These are phyloP conservation scores for Casuarina equisetifolia DNA, from an alignment of 306 rosid genomes.

Conservation along the genomic window DNA sequence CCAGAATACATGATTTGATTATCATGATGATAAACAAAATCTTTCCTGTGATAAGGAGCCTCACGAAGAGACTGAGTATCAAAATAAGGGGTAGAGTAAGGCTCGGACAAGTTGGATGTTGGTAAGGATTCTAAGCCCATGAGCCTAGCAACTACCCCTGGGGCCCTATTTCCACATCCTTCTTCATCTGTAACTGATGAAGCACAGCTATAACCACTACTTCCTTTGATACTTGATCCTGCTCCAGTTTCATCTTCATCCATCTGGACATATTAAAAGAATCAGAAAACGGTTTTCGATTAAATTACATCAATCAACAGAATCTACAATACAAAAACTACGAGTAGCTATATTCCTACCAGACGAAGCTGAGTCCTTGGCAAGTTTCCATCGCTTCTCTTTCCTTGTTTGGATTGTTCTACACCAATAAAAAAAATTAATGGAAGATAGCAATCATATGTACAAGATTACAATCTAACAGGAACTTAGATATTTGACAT, in stretches of 20 bases:
- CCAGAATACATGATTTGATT: conserved; percentile 57
- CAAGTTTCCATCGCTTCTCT: conserved; percentile 44
- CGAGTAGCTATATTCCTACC: conserved; percentile 38
- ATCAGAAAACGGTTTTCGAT: conserved; percentile 8
- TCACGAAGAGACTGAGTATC: conserved; percentile 75
- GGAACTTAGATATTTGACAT: conserved; percentile 1
- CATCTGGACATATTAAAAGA: conserved; percentile 39
- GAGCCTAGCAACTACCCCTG: conserved; percentile 86
- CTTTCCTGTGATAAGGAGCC: conserved; percentile 44
- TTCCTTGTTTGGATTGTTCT: conserved; percentile 58
- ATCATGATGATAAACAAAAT: conserved; percentile 47
- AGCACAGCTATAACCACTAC: conserved; percentile 77
- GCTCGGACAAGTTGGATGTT: conserved; percentile 55
- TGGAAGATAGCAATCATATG: conserved; percentile 7
- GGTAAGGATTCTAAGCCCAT: conserved; percentile 96
- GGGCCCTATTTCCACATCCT: conserved; percentile 59
- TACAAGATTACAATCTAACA: conserved; percentile 10
- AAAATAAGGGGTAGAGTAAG: conserved; percentile 59
- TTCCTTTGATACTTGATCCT: conserved; percentile 50
- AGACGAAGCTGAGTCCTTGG: conserved; percentile 47
- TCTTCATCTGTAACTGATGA: conserved; percentile 93
- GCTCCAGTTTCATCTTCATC: conserved; percentile 60
- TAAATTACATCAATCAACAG: conserved; percentile 20
- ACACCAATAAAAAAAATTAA: conserved; percentile 15
- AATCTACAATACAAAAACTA: conserved; percentile 2